Evolutionary conservation across 177 flowering plant genomes (phyloP).

Genomic region (Vitis hybrid): DNA sequence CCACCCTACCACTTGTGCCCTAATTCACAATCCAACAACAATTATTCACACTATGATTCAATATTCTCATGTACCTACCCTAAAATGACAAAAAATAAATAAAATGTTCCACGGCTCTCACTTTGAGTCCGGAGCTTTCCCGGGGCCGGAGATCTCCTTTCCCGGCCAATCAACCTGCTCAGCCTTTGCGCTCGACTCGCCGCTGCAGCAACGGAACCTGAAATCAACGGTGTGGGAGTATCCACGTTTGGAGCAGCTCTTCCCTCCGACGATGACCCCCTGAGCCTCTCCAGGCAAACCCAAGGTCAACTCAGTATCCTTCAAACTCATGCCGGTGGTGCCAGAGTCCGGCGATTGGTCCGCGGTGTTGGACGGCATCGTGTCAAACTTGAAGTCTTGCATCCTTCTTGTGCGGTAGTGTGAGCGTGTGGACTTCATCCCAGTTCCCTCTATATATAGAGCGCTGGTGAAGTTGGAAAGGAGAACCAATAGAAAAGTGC

Average conservation of each 20-base stretch:
- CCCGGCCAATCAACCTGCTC: background rate
- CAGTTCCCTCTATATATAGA: background rate
- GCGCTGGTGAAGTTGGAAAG: background rate
- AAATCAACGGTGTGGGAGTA: conserved; percentile 16
- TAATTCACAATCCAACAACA: background rate
- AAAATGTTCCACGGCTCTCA: background rate
- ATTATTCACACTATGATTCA: background rate
- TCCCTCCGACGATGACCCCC: background rate
- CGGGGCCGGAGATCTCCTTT: background rate
- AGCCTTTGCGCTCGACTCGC: background rate
- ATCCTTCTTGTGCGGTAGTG: too few relatives aligned
- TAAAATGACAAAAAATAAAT: background rate
- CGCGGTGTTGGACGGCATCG: background rate
- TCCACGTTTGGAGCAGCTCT: conserved; percentile 5
- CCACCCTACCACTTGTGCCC: conserved; percentile 26
- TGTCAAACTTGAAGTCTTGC: background rate
- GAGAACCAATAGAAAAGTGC: background rate
- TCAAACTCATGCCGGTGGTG: conserved; percentile 4
- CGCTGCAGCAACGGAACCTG: background rate
- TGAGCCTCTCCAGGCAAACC: background rate
- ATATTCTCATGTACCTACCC: background rate
- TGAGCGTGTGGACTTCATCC: background rate
- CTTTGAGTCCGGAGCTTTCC: conserved; percentile 9
- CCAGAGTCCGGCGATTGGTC: background rate
- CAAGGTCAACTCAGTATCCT: conserved; percentile 4